Evolutionary conservation across 441 rosid genomes (phyloP).

Genomic region (Croton laevigatus): DNA sequence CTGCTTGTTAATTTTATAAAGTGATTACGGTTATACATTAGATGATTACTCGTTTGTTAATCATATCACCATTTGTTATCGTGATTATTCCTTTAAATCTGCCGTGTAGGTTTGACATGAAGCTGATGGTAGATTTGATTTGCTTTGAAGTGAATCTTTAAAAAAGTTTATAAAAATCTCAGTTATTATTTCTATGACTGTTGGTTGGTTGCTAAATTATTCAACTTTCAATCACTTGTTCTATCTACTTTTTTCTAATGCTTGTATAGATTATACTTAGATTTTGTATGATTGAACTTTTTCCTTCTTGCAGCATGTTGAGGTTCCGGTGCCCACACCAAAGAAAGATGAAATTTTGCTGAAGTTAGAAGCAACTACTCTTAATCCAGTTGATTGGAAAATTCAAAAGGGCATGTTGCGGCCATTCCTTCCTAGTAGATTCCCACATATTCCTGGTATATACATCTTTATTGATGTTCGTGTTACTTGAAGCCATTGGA

Average conservation of each 20-base stretch:
- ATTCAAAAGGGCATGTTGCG: constrained; percentile 61
- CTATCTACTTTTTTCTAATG: background rate
- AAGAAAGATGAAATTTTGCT: constrained; percentile 46
- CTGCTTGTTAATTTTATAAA: background rate
- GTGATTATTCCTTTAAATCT: too few species aligned
- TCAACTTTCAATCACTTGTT: background rate
- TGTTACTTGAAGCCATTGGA: background rate
- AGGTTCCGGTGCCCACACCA: constrained; percentile 50
- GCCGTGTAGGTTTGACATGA: too few species aligned
- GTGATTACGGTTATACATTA: too few species aligned
- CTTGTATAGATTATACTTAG: background rate
- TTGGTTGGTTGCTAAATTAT: background rate
- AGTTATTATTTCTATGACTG: background rate
- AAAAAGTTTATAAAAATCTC: too few species aligned
- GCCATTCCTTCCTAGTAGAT: constrained; percentile 55
- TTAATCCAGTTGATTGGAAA: constrained; percentile 69
- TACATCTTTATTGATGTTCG: background rate
- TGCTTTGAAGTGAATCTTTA: too few species aligned
- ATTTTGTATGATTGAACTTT: background rate
- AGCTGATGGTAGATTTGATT: too few species aligned
- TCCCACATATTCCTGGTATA: constrained; percentile 67
- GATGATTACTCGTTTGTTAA: too few species aligned
- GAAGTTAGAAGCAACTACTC: constrained; percentile 53
- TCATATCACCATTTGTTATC: too few species aligned
- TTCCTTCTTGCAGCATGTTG: constrained; percentile 50